These are phyloP conservation scores for Fraxinus albicans DNA, from an alignment of 305 asterid genomes.

Conservation along the genomic window DNA sequence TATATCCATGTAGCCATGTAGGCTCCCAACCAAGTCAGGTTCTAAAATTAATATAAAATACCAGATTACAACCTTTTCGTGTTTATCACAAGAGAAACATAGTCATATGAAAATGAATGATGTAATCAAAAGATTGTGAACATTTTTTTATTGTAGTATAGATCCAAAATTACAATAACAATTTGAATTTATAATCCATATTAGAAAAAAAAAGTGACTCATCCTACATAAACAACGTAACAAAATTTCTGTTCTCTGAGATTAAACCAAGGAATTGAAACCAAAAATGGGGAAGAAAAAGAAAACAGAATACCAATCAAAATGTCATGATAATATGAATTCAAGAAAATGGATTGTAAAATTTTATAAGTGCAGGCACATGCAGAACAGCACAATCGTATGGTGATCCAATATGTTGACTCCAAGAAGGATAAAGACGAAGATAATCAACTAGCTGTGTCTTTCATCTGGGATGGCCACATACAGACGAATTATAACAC, in stretches of 20 bases:
- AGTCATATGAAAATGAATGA: not conserved
- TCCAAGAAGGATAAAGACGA: slow-evolving; percentile 16
- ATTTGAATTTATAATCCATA: not conserved
- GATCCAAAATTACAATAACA: slow-evolving; percentile 8
- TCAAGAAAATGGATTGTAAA: not conserved
- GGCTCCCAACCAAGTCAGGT: not conserved
- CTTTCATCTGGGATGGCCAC: slow-evolving; percentile 20
- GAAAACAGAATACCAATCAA: not conserved
- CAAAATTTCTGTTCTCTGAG: slow-evolving; percentile 4
- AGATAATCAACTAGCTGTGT: slow-evolving; percentile 15
- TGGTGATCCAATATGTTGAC: not conserved
- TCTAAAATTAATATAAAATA: not conserved
- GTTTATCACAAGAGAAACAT: not conserved
- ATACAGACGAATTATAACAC: slow-evolving; percentile 16
- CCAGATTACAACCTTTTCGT: not conserved
- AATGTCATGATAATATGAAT: not conserved
- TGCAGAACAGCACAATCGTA: not conserved
- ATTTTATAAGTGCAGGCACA: not conserved
- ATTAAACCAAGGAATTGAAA: not conserved
- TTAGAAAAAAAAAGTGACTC: not conserved
- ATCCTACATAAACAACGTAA: slow-evolving; percentile 7
- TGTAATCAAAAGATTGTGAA: slow-evolving; percentile 1
- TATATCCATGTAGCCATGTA: not conserved
- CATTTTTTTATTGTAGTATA: not conserved
- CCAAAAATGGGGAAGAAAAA: not conserved